phyloP scores from a whole-genome alignment of 257 asterid genomes.

The Handroanthus guayacan region DNA sequence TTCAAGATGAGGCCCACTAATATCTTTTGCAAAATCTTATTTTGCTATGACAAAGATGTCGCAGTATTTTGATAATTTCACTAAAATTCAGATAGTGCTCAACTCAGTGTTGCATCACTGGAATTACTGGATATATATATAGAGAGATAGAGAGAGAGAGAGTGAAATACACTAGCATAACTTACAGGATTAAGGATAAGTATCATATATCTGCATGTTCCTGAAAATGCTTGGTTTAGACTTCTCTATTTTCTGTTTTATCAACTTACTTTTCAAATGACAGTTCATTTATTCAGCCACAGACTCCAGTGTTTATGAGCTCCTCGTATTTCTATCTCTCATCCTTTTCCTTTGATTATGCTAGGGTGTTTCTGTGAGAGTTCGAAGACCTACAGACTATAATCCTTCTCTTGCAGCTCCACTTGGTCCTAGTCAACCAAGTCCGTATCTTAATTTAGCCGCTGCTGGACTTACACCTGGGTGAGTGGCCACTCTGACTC shows the following conservation, averaged over 20 bases:
- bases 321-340: slow-evolving; percentile 13
- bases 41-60: slow-evolving; percentile 10
- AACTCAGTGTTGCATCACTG: slow-evolving; percentile 4
- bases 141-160: no score
- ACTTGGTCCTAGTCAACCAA: slow-evolving; percentile 72
- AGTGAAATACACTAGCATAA: neutral
- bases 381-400: slow-evolving; percentile 65
- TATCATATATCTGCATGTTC: neutral
- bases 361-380: slow-evolving; percentile 66
- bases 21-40: slow-evolving; percentile 7
- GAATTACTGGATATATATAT: neutral
- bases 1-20: slow-evolving; percentile 9
- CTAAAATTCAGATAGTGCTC: slow-evolving; percentile 15
- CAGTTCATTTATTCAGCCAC: neutral
- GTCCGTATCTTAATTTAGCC: slow-evolving; percentile 61
- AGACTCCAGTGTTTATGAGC: slow-evolving; percentile 25
- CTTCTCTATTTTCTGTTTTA: neutral
- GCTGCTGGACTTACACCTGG: slow-evolving; percentile 70
- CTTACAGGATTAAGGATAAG: neutral
- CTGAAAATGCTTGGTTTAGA: neutral
- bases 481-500: slow-evolving; percentile 39
- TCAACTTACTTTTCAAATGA: neutral
- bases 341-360: slow-evolving; percentile 17
- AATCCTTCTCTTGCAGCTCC: slow-evolving; percentile 64
- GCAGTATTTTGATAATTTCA: neutral